Conservation (phyloP, 176 grass and related monocot species). For the Tillandsia leiboldiana region DNA sequence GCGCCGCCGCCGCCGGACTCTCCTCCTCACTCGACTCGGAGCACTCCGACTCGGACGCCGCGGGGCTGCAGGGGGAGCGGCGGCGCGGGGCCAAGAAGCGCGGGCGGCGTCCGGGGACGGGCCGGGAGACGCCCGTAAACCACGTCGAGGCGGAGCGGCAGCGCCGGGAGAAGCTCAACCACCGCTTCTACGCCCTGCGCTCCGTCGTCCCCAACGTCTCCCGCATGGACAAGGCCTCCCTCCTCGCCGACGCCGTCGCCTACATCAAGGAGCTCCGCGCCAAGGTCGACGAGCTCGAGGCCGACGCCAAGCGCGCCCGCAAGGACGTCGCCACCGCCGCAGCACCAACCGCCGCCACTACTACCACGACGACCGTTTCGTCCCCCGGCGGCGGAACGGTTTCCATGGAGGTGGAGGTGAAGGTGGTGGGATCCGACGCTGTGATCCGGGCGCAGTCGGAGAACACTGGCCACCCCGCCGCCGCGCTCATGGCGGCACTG, state of each 20-base stretch:
- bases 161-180: slow-evolving; percentile 35
- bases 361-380: slow-evolving; percentile 11
- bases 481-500: slow-evolving; percentile 1
- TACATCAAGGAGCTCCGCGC: slow-evolving; percentile 34
- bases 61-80: not conserved
- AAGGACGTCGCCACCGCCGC: slow-evolving; percentile 1
- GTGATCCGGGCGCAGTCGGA: not conserved
- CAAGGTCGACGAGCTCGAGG: slow-evolving; percentile 17
- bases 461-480: slow-evolving; percentile 2
- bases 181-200: slow-evolving; percentile 41
- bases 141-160: slow-evolving; percentile 45
- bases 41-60: slow-evolving; percentile 22
- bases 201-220: slow-evolving; percentile 39
- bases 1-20: not conserved
- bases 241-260: slow-evolving; percentile 27
- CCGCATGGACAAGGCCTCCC: slow-evolving; percentile 48
- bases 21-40: slow-evolving; percentile 16
- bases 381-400: not conserved
- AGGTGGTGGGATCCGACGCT: not conserved
- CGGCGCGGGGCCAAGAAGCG: slow-evolving; percentile 22
- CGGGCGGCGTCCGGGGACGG: slow-evolving; percentile 22
- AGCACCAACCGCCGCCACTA: not conserved
- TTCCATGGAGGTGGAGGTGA: slow-evolving; percentile 4
- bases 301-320: not conserved
- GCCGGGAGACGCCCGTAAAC: slow-evolving; percentile 22